Percentiles rank a stretch among this genome's conserved stretches.
Evolutionary conservation across 345 rosid species (phyloP).

Genomic region (Populus tremula): DNA sequence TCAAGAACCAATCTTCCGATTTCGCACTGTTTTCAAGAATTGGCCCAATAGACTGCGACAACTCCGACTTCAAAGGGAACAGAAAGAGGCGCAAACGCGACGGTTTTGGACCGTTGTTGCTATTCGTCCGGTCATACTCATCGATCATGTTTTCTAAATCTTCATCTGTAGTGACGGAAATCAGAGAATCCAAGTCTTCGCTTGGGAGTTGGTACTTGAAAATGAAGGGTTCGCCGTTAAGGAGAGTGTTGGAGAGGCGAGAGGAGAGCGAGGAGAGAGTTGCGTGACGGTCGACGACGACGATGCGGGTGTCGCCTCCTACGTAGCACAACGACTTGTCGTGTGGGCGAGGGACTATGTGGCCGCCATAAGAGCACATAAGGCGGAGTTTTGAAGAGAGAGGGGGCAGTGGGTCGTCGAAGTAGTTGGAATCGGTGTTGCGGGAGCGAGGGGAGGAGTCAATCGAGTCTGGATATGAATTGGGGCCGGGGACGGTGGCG

Average conservation of each 20-base stretch:
- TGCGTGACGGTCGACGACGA: slow-evolving; percentile 72
- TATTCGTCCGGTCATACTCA: slow-evolving; percentile 73
- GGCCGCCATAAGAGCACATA: slow-evolving; percentile 93
- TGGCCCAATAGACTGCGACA: slow-evolving; percentile 72
- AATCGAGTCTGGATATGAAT: slow-evolving; percentile 47
- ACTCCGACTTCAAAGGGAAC: slow-evolving; percentile 66
- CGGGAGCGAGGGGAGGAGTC: slow-evolving; percentile 89
- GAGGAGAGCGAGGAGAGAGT: slow-evolving; percentile 51
- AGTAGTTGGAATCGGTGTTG: slow-evolving; percentile 48
- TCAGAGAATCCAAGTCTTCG: slow-evolving; percentile 90
- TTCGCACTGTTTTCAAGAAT: slow-evolving; percentile 58
- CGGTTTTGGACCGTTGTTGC: slow-evolving; percentile 43
- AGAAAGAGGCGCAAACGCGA: slow-evolving; percentile 72
- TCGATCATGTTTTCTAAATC: slow-evolving; percentile 97
- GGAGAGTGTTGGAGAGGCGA: slow-evolving; percentile 64
- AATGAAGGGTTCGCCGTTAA: slow-evolving; percentile 59
- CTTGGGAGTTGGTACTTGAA: slow-evolving; percentile 91
- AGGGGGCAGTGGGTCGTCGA: slow-evolving; percentile 53
- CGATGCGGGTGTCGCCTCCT: slow-evolving; percentile 88
- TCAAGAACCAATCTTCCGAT: slow-evolving; percentile 93
- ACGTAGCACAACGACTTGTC: slow-evolving; percentile 81
- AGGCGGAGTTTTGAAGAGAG: slow-evolving; percentile 68
- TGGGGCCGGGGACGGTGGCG: slow-evolving; percentile 18
- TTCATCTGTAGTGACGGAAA: slow-evolving; percentile 88
- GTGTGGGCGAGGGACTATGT: slow-evolving; percentile 86